Base-by-base conservation (phyloP, 176 grass and related monocot species). In the Triticum monococcum region DNA sequence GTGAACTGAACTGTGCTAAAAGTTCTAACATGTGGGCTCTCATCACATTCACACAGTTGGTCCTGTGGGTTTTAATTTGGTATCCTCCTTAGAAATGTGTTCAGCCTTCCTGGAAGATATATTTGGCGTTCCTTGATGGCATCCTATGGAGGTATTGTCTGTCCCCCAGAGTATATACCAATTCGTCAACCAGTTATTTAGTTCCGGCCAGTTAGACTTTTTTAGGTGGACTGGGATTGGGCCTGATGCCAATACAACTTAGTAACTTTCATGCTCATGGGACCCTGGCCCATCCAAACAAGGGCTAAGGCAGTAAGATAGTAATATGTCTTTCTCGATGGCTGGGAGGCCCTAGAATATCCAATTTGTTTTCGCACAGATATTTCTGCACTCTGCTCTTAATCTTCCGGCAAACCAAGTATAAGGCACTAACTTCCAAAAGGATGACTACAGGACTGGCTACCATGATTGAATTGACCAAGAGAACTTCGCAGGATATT, bases 401-500 rank as follows among this genome's bases (percentile, higher is more conserved):
- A 72, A 20, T 54, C 22, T 84, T 78, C n/a, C 8, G 6, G 37
- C 32, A 22, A 25, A 79, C 17, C 65, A 84, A 84, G 45, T 56
- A 64, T 57, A 7, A 54, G 69, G 75, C 36, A 59, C 18, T 68
- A 43, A 28, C 50, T 90, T 81, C 69, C 25, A 81, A 37, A 43
- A 73, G 36, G 50, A 72, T 12, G 36, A 71, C 50, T 52, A 82
- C 28, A 78, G 71, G 72, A 78, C 18, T 20, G 9, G 75, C 71
- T 48, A 78, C 32, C 12, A 70, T 43, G 65, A 54, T 48, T 72
- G 73, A 57, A 59, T 23, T 62, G 56, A 69, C 37, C 13, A 79
- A 87, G 22, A 65, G 11, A 91, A 77, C 45, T 72, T 72, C 17
- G 33, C 54, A 85, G 79, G 77, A 66, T 66, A 63, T 56, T 81